A percentile compares a stretch with the other conserved stretches of the same genome.
phyloP scores from a whole-genome alignment of 345 rosid genomes.

The Zanthoxylum bungeanum region DNA sequence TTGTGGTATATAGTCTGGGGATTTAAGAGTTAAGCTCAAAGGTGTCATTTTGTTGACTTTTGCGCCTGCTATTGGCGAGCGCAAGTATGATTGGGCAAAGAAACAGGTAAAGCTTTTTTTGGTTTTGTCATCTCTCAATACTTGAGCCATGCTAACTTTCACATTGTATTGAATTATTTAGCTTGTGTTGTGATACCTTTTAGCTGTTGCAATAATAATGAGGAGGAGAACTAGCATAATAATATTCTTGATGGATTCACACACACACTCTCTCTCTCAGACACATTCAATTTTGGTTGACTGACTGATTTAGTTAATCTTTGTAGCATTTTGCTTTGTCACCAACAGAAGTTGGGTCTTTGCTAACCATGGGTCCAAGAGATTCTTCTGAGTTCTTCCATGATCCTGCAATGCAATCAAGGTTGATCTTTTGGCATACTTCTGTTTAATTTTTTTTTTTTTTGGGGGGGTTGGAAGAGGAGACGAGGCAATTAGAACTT shows the following conservation, averaged over 20 bases:
- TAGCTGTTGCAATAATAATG: background rate
- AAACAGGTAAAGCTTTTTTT: conserved; percentile 52
- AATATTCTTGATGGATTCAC: background rate
- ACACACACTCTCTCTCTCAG: background rate
- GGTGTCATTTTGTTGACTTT: conserved; percentile 78
- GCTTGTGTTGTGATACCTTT: background rate
- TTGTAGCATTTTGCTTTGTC: conserved; percentile 83
- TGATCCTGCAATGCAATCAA: conserved; percentile 85
- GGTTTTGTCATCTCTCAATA: background rate
- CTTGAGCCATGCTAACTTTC: background rate
- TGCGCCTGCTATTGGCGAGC: conserved; percentile 78
- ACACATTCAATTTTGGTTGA: background rate
- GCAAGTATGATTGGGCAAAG: conserved; percentile 81
- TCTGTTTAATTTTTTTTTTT: background rate
- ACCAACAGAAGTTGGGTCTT: conserved; percentile 80
- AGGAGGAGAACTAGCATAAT: background rate
- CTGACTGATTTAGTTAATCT: conserved; percentile 16
- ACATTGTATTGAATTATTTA: too few relatives aligned
- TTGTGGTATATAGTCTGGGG: conserved; percentile 45
- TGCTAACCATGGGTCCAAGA: conserved; percentile 64
- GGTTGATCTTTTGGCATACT: conserved; percentile 31
- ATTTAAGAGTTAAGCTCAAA: conserved; percentile 53
- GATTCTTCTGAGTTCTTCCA: conserved; percentile 87
- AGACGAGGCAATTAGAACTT: background rate
- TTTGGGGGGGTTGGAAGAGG: background rate